Percentiles rank a stretch among this genome's conserved stretches.
phyloP scores from a whole-genome alignment of 257 asterid species.

The Penstemon davidsonii region DNA sequence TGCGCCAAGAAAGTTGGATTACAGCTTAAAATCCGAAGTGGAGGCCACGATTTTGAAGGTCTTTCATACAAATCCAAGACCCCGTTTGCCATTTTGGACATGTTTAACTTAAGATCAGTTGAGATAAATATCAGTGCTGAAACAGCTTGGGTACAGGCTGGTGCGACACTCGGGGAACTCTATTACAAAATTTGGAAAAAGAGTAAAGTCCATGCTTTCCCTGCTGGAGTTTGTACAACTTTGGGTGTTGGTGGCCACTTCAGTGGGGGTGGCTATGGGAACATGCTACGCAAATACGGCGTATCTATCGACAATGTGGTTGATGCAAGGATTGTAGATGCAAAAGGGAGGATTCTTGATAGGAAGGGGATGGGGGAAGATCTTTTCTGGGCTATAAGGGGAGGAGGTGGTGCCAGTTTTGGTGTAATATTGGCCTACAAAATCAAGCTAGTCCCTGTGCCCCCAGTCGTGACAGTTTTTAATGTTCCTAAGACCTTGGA shows the following conservation, averaged over 20 bases:
- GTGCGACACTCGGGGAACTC: conserved; percentile 36
- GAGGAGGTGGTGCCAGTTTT: conserved; percentile 44
- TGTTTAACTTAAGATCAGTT: conserved; percentile 14
- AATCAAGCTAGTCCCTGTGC: conserved; percentile 31
- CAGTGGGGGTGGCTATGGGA: conserved; percentile 40
- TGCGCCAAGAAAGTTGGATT: conserved; percentile 22
- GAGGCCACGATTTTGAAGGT: conserved; percentile 44
- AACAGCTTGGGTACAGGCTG: conserved; percentile 35
- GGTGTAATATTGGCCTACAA: conserved; percentile 31
- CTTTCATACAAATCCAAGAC: conserved; percentile 27
- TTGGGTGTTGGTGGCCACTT: conserved; percentile 36
- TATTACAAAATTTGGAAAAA: conserved; percentile 31
- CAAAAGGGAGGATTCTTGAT: conserved; percentile 28
- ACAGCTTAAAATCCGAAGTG: conserved; percentile 32
- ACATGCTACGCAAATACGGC: conserved; percentile 34
- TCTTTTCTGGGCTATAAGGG: conserved; percentile 40
- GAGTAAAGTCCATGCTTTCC: conserved; percentile 32
- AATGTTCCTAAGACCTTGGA: conserved; percentile 13
- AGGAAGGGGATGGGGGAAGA: conserved; percentile 42
- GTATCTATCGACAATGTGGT: conserved; percentile 30
- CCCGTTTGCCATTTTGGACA: conserved; percentile 32
- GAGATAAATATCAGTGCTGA: conserved; percentile 1
- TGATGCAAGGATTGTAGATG: conserved; percentile 37
- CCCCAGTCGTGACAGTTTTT: conserved; percentile 27
- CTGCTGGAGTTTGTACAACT: conserved; percentile 35